Base-by-base conservation (phyloP, 108 stramenopile genomes). In the Skeletonema menzelii region DNA sequence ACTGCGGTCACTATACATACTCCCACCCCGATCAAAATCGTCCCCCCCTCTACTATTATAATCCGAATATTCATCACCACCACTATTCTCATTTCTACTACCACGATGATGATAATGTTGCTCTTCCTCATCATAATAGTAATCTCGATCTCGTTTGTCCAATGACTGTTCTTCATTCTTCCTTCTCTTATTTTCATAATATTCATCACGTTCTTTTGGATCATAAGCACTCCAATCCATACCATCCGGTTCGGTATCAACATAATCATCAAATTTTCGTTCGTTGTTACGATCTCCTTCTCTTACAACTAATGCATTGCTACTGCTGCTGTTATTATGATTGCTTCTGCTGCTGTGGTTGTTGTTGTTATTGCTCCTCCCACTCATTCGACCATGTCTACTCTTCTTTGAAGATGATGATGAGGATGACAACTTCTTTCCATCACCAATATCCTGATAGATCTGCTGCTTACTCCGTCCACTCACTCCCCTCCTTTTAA, bases 181-280 rank as follows among this genome's bases (percentile, higher is more conserved):
- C 31, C 31, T 7, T 32, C 58, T 65, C 37, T 70, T 67, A 53
- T 60, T 10, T 55, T 80, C 53, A 26, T 64, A 62, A 56, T 80
- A 80, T 55, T 34, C 79, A 14, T 80, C 72, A 2, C 79, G 66
- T 57, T 73, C 72, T 14, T 40, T 46, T 4, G 79, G 79, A 32
- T 57, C 60, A 27, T 72, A 73, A 44, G 79, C 79, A 62, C 67
- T 69, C 79, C 79, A 80, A 61, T 80, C 79, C 79, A 80, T 80
- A 1, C 79, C 79, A 57, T 80, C 79, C 31, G 79, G 79, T 19
- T 80, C 79, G 24, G 69, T 70, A 69, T 80, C 79, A 1, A 80
- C 79, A 53, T 80, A 80, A 59, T 80, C 79, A 59, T 69, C 72
- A 69, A 19, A 73, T 8, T 11, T 56, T 26, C 40, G 55, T 27